phyloP scores from a whole-genome alignment of 1,284 basidiomycete species.

The Inonotus hispidus region DNA sequence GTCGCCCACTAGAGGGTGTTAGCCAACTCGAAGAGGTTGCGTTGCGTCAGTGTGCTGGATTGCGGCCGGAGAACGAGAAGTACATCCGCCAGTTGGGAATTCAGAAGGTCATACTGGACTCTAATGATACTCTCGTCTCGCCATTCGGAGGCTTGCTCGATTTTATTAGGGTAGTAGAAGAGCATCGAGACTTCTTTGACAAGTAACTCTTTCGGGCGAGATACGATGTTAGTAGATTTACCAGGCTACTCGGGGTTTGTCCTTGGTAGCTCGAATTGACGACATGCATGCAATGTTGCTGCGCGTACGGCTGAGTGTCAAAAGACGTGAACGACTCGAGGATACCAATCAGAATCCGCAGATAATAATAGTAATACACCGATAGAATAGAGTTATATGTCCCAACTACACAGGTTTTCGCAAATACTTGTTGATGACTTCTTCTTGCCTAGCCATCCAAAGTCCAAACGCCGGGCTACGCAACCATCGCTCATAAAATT shows the following conservation, averaged over 20 bases:
- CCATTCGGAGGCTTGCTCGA: conserved; percentile 5
- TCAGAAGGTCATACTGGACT: background rate
- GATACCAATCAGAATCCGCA: background rate
- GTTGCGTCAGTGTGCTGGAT: conserved; percentile 1
- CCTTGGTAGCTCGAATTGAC: background rate
- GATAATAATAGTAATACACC: background rate
- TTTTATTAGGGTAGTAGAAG: conserved; percentile 1
- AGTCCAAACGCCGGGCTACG: conserved; percentile 68
- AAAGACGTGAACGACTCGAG: background rate
- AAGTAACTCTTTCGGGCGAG: background rate
- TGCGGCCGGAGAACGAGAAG: conserved; percentile 5
- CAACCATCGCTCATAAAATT: conserved; percentile 72
- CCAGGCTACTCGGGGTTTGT: background rate
- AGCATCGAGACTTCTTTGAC: conserved; percentile 6
- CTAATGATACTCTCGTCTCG: conserved; percentile 4
- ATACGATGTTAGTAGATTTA: background rate
- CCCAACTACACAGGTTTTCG: background rate
- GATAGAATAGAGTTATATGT: background rate
- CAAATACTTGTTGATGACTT: conserved; percentile 23
- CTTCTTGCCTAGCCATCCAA: conserved; percentile 72
- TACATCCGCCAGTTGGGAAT: conserved; percentile 1
- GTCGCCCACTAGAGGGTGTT: background rate
- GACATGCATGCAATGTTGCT: background rate
- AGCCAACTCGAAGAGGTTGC: background rate
- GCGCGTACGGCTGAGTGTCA: background rate